Conservation (phyloP, 768 basidiomycete genomes). For the Amanita inopinata region DNA sequence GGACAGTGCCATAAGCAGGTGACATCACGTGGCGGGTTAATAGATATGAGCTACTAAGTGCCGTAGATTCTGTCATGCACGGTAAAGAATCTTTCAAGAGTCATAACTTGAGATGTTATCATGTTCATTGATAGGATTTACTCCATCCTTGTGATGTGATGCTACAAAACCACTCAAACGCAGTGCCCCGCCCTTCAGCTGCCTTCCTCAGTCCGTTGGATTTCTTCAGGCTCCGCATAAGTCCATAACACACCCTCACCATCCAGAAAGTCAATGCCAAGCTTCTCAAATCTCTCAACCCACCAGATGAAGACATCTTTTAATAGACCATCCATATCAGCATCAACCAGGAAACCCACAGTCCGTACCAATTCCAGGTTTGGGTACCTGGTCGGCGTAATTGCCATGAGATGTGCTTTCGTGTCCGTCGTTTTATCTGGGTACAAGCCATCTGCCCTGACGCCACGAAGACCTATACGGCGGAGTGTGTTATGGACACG, state of each 20-base stretch:
- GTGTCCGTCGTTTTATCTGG: conserved; percentile 28
- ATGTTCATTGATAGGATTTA: no score
- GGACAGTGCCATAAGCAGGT: not conserved
- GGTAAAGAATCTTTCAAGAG: no score
- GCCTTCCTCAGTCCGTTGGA: not conserved
- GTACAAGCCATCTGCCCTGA: conserved; percentile 32
- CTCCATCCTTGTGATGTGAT: no score
- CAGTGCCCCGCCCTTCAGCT: not conserved
- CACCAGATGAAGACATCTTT: conserved; percentile 47
- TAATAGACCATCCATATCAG: conserved; percentile 30
- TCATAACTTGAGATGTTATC: no score
- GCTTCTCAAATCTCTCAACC: conserved; percentile 39
- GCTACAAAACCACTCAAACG: not conserved
- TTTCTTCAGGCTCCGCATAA: conserved; percentile 24
- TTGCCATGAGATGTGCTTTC: conserved; percentile 32
- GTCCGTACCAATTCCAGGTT: conserved; percentile 36
- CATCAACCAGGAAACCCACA: conserved; percentile 37
- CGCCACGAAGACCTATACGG: conserved; percentile 36
- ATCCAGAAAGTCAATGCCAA: conserved; percentile 42
- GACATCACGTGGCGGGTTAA: no score
- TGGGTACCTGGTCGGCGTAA: conserved; percentile 33
- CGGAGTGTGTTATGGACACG: conserved; percentile 28
- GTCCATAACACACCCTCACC: conserved; percentile 46
- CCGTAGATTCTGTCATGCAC: no score
- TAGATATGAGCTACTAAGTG: no score